Evolutionary conservation across 2,329 filamentous ascomycete genomes (phyloP).

Genomic region (Cladophialophora exuberans): DNA sequence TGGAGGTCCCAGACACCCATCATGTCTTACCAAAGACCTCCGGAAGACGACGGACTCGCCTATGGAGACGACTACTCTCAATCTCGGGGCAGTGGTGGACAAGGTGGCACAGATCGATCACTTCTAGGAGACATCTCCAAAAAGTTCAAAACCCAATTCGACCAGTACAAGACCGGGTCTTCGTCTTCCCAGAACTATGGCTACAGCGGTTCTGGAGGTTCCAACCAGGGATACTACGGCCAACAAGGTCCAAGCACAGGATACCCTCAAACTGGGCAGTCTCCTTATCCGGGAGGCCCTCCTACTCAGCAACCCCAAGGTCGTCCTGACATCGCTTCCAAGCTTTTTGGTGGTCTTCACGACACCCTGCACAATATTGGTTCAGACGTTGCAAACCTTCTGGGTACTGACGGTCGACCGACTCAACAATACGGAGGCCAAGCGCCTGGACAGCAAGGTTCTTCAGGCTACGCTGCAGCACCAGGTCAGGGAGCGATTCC

Average conservation of each 20-base stretch:
- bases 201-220: conserved; percentile 33
- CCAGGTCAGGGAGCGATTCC: conserved; percentile 6
- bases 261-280: conserved; percentile 14
- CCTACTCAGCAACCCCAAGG: conserved; percentile 23
- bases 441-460: conserved; percentile 16
- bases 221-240: conserved; percentile 32
- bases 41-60: conserved; percentile 56
- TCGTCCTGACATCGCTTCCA: conserved; percentile 37
- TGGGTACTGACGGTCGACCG: conserved; percentile 41
- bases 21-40: conserved; percentile 20
- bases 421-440: conserved; percentile 32
- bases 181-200: conserved; percentile 28
- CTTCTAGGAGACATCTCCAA: conserved; percentile 57
- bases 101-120: conserved; percentile 51
- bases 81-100: conserved; percentile 36
- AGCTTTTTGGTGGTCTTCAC: conserved; percentile 56
- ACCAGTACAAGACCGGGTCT: conserved; percentile 27
- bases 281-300: conserved; percentile 30
- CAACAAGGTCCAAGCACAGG: conserved; percentile 21
- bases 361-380: conserved; percentile 52
- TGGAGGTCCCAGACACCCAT: too few relatives aligned
- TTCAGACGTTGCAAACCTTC: conserved; percentile 48
- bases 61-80: conserved; percentile 57
- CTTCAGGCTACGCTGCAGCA: conserved; percentile 14
- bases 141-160: conserved; percentile 48